These are phyloP conservation scores for Neoscytalidium dimidiatum DNA, from an alignment of 2,329 filamentous ascomycete species.

Conservation along the genomic window DNA sequence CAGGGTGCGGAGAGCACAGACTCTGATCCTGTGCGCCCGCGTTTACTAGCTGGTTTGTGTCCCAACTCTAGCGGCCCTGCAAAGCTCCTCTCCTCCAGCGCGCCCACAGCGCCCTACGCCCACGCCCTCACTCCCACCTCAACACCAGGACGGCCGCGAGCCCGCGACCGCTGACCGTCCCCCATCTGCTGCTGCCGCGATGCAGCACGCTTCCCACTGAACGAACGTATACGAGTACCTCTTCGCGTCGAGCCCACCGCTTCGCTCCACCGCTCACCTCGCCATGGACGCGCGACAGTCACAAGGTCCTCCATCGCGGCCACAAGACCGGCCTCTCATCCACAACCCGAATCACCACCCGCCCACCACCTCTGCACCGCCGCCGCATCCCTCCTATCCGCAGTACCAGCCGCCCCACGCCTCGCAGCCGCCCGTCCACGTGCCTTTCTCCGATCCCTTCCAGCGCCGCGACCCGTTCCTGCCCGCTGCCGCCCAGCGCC, in stretches of 20 bases:
- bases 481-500: constrained; percentile 40
- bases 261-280: constrained; percentile 6
- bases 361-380: constrained; percentile 34
- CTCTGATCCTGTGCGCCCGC: neutral
- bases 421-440: constrained; percentile 44
- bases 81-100: constrained; percentile 13
- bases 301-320: constrained; percentile 40
- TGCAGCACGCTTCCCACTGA: constrained; percentile 14
- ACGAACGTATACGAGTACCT: neutral
- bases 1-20: neutral
- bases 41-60: constrained; percentile 1
- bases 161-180: neutral
- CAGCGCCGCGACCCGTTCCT: constrained; percentile 51
- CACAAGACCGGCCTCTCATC: constrained; percentile 45
- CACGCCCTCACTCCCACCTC: neutral
- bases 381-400: constrained; percentile 28
- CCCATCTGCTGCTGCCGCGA: constrained; percentile 5
- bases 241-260: constrained; percentile 1
- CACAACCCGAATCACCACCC: constrained; percentile 62
- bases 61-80: constrained; percentile 9
- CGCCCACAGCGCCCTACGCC: neutral
- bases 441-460: constrained; percentile 50
- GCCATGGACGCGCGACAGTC: constrained; percentile 40
- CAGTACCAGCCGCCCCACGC: constrained; percentile 38
- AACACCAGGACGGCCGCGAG: neutral